Evolutionary conservation across 352 stramenopile species (phyloP), one percentile per base, ranked within the genome.

Genomic region (Phytophthora agathidicida): DNA sequence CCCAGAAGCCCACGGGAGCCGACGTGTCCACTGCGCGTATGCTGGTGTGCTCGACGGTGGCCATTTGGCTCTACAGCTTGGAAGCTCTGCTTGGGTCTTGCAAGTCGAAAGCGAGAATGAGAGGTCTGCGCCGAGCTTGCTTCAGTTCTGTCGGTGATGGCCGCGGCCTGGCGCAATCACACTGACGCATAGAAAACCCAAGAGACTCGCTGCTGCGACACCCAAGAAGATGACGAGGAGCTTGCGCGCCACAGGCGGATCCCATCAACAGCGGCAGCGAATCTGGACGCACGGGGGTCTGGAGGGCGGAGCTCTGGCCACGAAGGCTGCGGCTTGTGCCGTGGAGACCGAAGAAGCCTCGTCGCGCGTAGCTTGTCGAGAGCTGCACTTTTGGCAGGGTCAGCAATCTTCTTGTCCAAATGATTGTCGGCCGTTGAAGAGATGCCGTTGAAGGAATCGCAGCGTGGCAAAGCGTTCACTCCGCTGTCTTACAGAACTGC

Each of bases 1-100:
- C 86, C 86, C 86, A 95, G 65, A 80, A 92, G 10, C 78, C 68
- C 24, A 61, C 30, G 4, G 50, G 44, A 3, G 46, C 28, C 7
- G 49, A 61, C 22, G 44, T 70, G 14, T 38, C 39, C 11, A 28
- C 31, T 3, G 52, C 24, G 26, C 61, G 61, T 28, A 67, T 44
- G 42, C 26, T 63, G 50, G 32, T 13, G 28, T 57, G 61, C 35
- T 66, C 43, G 17, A 57, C 27, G 43, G 11, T 42, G 16, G 46
- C 13, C 60, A 69, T 68, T 5, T 16, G 10, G 22, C 22, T 11
- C 10, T 53, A 14, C 9, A 28, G 16, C 32, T 56, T 45, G 38
- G 38, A 20, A n/a, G n/a, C 32, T 20, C 22, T 20, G 42, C 16
- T 19, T 63, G 43, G 7, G 36, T 14, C 16, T 13, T 11, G 23